Evolutionary conservation across 805 yeast species (phyloP).

Genomic region (Hanseniaspora thailandica): DNA sequence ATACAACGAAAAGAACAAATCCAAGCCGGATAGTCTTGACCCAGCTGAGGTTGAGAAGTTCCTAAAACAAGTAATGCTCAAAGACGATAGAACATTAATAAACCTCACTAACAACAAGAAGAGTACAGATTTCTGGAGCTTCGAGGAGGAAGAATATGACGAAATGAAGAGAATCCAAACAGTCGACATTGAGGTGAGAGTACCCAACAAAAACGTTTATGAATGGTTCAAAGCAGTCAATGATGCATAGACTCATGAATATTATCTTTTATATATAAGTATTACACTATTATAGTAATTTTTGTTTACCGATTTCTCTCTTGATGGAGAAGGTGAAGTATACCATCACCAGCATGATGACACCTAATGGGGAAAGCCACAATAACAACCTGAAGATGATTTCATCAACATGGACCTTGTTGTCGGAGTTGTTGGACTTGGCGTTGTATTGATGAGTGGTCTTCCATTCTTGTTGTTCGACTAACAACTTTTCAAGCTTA

Average conservation of each 20-base stretch:
- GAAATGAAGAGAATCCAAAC: conserved; percentile 9
- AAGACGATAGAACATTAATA: conserved; percentile 2
- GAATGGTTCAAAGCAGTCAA: conserved; percentile 3
- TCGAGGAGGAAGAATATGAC: conserved; percentile 9
- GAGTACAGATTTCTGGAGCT: conserved; percentile 2
- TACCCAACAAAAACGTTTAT: conserved; percentile 8
- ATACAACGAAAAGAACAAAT: not conserved
- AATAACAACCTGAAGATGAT: conserved; percentile 23
- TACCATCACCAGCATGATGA: conserved; percentile 26
- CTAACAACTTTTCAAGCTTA: conserved; percentile 24
- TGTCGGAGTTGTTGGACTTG: conserved; percentile 2
- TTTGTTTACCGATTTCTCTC: conserved; percentile 29
- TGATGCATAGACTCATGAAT: not conserved
- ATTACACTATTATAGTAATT: conserved; percentile 21
- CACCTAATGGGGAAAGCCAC: conserved; percentile 26
- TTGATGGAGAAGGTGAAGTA: conserved; percentile 28
- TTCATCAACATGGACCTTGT: conserved; percentile 25
- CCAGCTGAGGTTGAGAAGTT: not conserved
- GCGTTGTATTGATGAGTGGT: conserved; percentile 19
- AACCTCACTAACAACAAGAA: not conserved
- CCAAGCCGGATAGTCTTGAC: not conserved
- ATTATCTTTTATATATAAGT: not conserved
- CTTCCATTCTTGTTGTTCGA: conserved; percentile 26
- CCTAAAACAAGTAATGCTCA: not conserved
- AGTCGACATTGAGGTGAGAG: conserved; percentile 3